Conservation (phyloP, 176 grass and related monocot species). For the Juncus effusus region DNA sequence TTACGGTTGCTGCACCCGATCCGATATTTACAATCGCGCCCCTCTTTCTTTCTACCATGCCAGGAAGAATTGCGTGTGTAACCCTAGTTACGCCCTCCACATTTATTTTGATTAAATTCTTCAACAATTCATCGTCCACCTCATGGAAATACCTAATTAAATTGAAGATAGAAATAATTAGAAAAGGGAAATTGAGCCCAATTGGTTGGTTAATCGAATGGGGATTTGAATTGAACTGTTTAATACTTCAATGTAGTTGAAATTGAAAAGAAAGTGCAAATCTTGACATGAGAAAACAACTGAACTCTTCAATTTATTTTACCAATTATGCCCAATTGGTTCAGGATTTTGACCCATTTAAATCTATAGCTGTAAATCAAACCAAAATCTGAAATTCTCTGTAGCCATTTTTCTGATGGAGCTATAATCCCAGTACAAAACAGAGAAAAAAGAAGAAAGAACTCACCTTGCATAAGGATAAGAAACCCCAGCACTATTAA, state of each 20-base stretch:
- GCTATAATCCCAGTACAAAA: too few relatives aligned
- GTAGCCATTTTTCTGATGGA: too few relatives aligned
- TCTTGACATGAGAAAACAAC: too few relatives aligned
- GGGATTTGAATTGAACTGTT: too few relatives aligned
- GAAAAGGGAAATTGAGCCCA: not conserved
- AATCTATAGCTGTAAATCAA: too few relatives aligned
- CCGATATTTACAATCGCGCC: conserved; percentile 95
- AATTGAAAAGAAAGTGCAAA: too few relatives aligned
- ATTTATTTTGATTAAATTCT: conserved; percentile 66
- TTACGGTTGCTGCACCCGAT: conserved; percentile 61
- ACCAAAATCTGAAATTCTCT: too few relatives aligned
- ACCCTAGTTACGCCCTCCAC: conserved; percentile 79
- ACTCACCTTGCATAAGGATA: conserved; percentile 75
- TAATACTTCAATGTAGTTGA: too few relatives aligned
- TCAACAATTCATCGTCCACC: conserved; percentile 82
- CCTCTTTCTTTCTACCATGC: conserved; percentile 77
- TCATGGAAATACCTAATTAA: conserved; percentile 77
- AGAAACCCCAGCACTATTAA: conserved; percentile 82
- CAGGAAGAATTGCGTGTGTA: conserved; percentile 70
- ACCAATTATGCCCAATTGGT: too few relatives aligned
- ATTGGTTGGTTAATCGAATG: too few relatives aligned
- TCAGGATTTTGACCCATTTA: too few relatives aligned
- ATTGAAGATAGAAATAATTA: not conserved
- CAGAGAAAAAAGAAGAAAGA: not conserved
- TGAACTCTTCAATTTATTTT: too few relatives aligned